Evolutionary conservation across 768 basidiomycete species (phyloP), one percentile per base, ranked within the genome.

Genomic region (Coprinellus micaceus): DNA sequence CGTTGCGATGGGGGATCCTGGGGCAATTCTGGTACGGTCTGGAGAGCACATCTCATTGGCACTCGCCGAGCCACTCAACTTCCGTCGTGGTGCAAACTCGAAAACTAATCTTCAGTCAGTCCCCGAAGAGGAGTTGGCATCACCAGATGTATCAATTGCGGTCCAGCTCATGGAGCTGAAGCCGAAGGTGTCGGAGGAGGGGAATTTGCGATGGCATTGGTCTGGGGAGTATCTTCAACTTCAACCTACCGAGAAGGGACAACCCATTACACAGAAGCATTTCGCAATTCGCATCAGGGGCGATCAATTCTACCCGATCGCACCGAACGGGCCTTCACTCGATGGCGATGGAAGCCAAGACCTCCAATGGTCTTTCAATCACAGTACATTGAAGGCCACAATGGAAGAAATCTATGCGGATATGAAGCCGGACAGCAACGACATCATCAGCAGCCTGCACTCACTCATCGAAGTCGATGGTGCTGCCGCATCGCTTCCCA

Each of bases 1-100:
- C 3, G 36, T 59, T 19, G 43, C 45, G 28, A 30, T 48, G 5
- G 58, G 55, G 5, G 62, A 63, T 53, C 53, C 60, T 4, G 60
- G 57, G 13, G 54, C 50, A 5, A 25, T 60, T 22, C 57, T 63
- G 0, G 49, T 53, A 10, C 4, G 25, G 2, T 12, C 47, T 21
- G 51, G 33, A 13, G 21, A 39, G 4, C 25, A 25, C 6, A 29
- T 63, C 1, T 63, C 57, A 25, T 36, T 63, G 3, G 44, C 54
- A 5, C 47, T 63, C 33, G 46, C 50, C 15, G 54, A 63, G 26
- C 28, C 57, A 15, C 24, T 55, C 9, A 48, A 52, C 39, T 60
- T 60, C 29, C n/a, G n/a, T n/a, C n/a, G n/a, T n/a, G n/a, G n/a
- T n/a, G n/a, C n/a, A n/a, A n/a, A n/a, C n/a, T n/a, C n/a, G n/a